Conservation (phyloP, 495 filamentous ascomycete genomes). For the Aspergillus conjunctus region DNA sequence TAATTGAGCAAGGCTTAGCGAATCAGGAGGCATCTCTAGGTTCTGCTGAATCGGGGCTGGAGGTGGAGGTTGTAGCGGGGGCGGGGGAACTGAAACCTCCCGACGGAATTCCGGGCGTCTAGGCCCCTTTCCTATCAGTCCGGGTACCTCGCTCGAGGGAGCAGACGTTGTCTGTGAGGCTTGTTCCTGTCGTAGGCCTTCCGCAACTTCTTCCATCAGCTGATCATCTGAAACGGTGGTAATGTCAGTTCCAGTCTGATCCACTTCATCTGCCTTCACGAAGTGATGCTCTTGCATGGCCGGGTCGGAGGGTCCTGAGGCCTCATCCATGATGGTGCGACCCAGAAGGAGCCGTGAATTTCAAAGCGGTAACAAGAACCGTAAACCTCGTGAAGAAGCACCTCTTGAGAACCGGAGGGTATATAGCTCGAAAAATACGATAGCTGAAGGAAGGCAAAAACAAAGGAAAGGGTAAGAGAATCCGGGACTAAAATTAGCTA, state of each 20-base stretch:
- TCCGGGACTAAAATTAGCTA: background rate
- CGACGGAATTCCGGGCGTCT: constrained; percentile 58
- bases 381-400: constrained; percentile 1
- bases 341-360: background rate
- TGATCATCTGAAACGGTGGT: constrained; percentile 51
- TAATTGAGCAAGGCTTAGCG: constrained; percentile 80
- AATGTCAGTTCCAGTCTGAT: constrained; percentile 57
- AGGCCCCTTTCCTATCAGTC: constrained; percentile 24
- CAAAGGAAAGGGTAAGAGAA: background rate
- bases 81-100: constrained; percentile 58
- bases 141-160: constrained; percentile 10
- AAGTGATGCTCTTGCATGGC: constrained; percentile 44
- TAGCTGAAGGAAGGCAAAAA: background rate
- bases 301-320: constrained; percentile 26
- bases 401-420: constrained; percentile 4
- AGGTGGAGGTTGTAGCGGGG: constrained; percentile 60
- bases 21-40: constrained; percentile 61
- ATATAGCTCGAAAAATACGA: background rate
- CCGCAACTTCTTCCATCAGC: constrained; percentile 51
- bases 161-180: constrained; percentile 25
- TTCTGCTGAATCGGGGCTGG: constrained; percentile 54
- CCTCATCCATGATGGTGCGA: constrained; percentile 35
- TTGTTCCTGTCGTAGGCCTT: constrained; percentile 51
- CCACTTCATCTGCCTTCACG: constrained; percentile 58
- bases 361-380: constrained; percentile 15